Evolutionary conservation across 1,284 basidiomycete genomes (phyloP).

Genomic region (Fomitopsis palustris): DNA sequence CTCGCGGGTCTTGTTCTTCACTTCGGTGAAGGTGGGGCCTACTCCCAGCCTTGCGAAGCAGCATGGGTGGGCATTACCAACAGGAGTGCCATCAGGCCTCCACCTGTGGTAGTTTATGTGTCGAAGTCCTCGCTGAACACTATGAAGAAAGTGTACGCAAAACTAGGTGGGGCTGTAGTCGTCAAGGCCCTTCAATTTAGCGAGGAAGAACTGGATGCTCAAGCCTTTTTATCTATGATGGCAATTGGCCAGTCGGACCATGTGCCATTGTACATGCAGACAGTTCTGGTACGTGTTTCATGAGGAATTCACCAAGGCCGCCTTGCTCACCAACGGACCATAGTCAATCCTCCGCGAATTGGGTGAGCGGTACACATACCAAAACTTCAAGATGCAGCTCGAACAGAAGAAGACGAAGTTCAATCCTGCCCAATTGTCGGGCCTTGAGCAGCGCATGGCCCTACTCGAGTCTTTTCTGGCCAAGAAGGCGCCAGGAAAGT

Average conservation of each 20-base stretch:
- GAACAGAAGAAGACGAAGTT: slow-evolving; percentile 15
- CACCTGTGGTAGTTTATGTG: slow-evolving; percentile 56
- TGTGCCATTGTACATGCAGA: slow-evolving; percentile 26
- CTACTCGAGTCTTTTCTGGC: slow-evolving; percentile 21
- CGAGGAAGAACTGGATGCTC: slow-evolving; percentile 27
- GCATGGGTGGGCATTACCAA: slow-evolving; percentile 52
- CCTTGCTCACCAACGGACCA: background rate
- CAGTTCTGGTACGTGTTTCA: slow-evolving; percentile 16
- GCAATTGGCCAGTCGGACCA: slow-evolving; percentile 25
- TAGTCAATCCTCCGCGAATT: slow-evolving; percentile 25
- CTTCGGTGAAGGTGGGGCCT: slow-evolving; percentile 61
- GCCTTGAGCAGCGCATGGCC: slow-evolving; percentile 23
- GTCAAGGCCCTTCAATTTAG: slow-evolving; percentile 30
- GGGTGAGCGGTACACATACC: slow-evolving; percentile 22
- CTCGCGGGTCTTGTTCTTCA: slow-evolving; percentile 64
- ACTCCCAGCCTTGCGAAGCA: slow-evolving; percentile 59
- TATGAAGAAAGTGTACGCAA: slow-evolving; percentile 28
- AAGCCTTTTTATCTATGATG: slow-evolving; percentile 34
- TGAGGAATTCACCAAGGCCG: background rate
- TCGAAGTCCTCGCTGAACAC: slow-evolving; percentile 31
- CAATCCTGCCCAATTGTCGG: slow-evolving; percentile 18
- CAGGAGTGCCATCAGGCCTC: slow-evolving; percentile 35
- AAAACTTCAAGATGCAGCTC: slow-evolving; percentile 15
- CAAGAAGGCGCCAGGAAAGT: background rate
- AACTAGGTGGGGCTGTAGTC: slow-evolving; percentile 19